Base-by-base conservation (phyloP, 306 rosid species). In the Prinsepia uniflora region DNA sequence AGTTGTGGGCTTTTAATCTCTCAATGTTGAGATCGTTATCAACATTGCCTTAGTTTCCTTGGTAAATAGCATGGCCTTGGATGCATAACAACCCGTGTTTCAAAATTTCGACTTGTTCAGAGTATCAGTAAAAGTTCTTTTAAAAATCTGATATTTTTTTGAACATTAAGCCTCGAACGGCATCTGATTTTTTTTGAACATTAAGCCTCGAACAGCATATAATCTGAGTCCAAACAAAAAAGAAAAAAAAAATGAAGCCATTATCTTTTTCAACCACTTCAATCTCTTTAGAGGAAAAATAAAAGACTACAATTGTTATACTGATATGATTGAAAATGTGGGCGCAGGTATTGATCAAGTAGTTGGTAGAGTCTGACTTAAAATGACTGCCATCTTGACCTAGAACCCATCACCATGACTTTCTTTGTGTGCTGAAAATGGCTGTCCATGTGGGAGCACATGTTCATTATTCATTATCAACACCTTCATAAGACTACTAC, bases 381-480 rank as follows among this genome's bases (percentile, higher is more conserved):
- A 64, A 46, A 66, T 43, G 42, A 49, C 68, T 71, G 65, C 66
- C 67, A 74, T 55, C 63, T 49, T 75, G 63, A 65, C 70, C 41
- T 79, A 9, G 65, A 70, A 77, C 73, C 41, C 64, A 41, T 48
- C 53, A 39, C 43, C 72, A 39, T 76, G 63, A 24, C 22, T 56
- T 76, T 85, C 83, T 74, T 48, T 71, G 59, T 78, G 71, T 66
- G 73, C 69, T 63, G 62, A 72, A 71, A 65, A 76, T 45, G 73
- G 56, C 15, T 20, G 72, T 63, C 68, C 89, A 85, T 82, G 92
- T 87, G 87, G 75, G 54, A 17, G 74, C 89, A 84, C 87, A 81
- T 84, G 91, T 73, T 14, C 6, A 19, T 56, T 30, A 30, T 30
- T 30, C 36, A 30, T 30, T 30, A 30, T 30, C 36, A 30, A 1